These are phyloP conservation scores for Helminthosporium solani DNA, from an alignment of 2,329 filamentous ascomycete species.

Conservation along the genomic window DNA sequence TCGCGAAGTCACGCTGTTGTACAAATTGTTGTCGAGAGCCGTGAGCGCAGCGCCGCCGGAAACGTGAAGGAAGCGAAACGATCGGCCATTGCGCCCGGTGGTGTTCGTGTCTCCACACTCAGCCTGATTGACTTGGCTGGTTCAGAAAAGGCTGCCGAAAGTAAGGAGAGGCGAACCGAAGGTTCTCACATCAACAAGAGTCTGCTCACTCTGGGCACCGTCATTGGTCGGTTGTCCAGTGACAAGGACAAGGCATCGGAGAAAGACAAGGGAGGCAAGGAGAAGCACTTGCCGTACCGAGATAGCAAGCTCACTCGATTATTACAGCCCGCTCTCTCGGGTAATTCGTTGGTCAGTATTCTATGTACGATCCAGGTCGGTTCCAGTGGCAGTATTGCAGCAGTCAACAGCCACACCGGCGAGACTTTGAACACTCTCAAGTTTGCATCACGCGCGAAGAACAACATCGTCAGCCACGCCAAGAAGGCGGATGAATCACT, in stretches of 20 bases:
- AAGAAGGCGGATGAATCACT: slow-evolving; percentile 91
- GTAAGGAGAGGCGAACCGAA: slow-evolving; percentile 89
- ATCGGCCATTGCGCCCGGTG: slow-evolving; percentile 63
- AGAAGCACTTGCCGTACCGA: slow-evolving; percentile 93
- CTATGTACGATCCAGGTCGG: slow-evolving; percentile 94
- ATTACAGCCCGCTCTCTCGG: slow-evolving; percentile 87
- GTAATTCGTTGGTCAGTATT: slow-evolving; percentile 93
- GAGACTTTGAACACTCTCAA: slow-evolving; percentile 97
- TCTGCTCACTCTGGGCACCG: slow-evolving; percentile 88
- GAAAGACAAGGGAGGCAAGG: slow-evolving; percentile 77
- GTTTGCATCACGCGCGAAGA: slow-evolving; percentile 94
- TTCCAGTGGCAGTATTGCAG: slow-evolving; percentile 68
- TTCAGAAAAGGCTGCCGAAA: slow-evolving; percentile 92
- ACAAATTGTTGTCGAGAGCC: slow-evolving; percentile 96
- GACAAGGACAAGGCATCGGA: slow-evolving; percentile 72
- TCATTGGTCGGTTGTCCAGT: slow-evolving; percentile 89
- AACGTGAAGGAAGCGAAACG: slow-evolving; percentile 46
- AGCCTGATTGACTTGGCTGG: slow-evolving; percentile 96
- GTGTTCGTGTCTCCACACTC: slow-evolving; percentile 90
- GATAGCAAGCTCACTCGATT: slow-evolving; percentile 96
- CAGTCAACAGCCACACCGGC: slow-evolving; percentile 71
- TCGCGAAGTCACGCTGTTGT: slow-evolving; percentile 98
- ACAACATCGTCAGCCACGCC: slow-evolving; percentile 95
- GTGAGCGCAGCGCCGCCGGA: slow-evolving; percentile 65
- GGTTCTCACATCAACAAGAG: slow-evolving; percentile 99